Evolutionary conservation across 2,329 filamentous ascomycete species (phyloP).

Genomic region (Fusarium mexicanum): DNA sequence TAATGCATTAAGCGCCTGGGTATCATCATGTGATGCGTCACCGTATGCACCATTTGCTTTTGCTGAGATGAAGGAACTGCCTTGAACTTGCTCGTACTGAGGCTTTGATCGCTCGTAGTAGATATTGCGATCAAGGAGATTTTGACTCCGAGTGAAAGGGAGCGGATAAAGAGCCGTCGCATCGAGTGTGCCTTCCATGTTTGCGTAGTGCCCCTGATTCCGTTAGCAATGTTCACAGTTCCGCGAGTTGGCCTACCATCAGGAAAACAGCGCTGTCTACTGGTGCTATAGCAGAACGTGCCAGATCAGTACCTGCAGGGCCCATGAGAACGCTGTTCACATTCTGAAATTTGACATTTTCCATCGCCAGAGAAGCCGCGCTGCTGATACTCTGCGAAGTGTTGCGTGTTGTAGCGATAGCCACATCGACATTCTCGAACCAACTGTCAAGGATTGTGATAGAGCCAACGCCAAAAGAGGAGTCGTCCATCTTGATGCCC

Average conservation of each 20-base stretch:
- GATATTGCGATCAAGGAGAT: conserved; percentile 61
- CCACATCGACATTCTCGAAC: conserved; percentile 72
- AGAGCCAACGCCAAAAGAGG: conserved; percentile 71
- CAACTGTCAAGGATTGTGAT: conserved; percentile 79
- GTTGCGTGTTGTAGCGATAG: conserved; percentile 69
- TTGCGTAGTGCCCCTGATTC: conserved; percentile 40
- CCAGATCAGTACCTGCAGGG: conserved; percentile 30
- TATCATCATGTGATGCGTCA: conserved; percentile 80
- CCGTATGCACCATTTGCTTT: conserved; percentile 63
- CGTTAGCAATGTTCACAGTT: conserved; percentile 9
- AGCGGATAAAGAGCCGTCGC: conserved; percentile 37
- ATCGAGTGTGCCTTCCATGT: conserved; percentile 34
- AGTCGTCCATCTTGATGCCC: conserved; percentile 72
- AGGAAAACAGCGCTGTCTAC: conserved; percentile 33
- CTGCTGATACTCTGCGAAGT: conserved; percentile 47
- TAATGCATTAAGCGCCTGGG: conserved; percentile 66
- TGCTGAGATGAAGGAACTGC: conserved; percentile 72
- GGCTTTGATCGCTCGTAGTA: conserved; percentile 81
- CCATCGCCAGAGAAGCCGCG: conserved; percentile 56
- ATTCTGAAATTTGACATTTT: conserved; percentile 56
- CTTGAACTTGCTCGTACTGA: conserved; percentile 71
- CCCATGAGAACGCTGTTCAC: conserved; percentile 46
- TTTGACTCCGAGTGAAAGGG: conserved; percentile 25
- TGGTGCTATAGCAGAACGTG: conserved; percentile 11
- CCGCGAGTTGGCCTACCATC: conserved; percentile 32